Conservation (phyloP, 176 grass and related monocot genomes). For the Cenchrus fungigraminus region DNA sequence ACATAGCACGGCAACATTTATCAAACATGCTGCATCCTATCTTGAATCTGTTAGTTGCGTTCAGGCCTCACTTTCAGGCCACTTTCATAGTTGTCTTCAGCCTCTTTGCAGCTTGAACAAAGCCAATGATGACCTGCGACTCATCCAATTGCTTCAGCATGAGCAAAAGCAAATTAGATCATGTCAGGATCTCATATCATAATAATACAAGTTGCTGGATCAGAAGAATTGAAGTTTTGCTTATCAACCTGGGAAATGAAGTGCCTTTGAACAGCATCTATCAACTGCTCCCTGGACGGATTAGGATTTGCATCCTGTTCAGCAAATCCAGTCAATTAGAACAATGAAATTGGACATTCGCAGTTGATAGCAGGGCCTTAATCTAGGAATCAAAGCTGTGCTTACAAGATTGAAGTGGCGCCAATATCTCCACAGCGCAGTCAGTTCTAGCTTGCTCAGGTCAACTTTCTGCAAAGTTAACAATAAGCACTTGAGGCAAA, state of each 20-base stretch:
- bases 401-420: slow-evolving; percentile 82
- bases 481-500: background rate
- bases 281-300: slow-evolving; percentile 77
- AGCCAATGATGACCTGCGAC: slow-evolving; percentile 70
- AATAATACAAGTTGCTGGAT: background rate
- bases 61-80: slow-evolving; percentile 28
- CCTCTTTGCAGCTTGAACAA: slow-evolving; percentile 84
- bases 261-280: slow-evolving; percentile 84
- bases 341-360: slow-evolving; percentile 12
- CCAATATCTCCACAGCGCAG: slow-evolving; percentile 91
- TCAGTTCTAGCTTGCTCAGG: slow-evolving; percentile 79
- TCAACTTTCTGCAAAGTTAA: slow-evolving; percentile 74
- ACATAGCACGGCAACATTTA: slow-evolving; percentile 66
- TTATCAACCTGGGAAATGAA: slow-evolving; percentile 79
- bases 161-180: slow-evolving; percentile 41
- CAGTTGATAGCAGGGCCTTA: background rate
- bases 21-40: slow-evolving; percentile 49
- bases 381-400: slow-evolving; percentile 17
- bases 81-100: slow-evolving; percentile 63
- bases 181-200: slow-evolving; percentile 16
- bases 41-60: slow-evolving; percentile 62
- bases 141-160: slow-evolving; percentile 87
- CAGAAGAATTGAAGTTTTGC: slow-evolving; percentile 27
- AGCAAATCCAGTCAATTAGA: slow-evolving; percentile 21
- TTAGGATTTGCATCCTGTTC: slow-evolving; percentile 71